phyloP scores from a whole-genome alignment of 305 asterid species.

The Plantago coronopus region DNA sequence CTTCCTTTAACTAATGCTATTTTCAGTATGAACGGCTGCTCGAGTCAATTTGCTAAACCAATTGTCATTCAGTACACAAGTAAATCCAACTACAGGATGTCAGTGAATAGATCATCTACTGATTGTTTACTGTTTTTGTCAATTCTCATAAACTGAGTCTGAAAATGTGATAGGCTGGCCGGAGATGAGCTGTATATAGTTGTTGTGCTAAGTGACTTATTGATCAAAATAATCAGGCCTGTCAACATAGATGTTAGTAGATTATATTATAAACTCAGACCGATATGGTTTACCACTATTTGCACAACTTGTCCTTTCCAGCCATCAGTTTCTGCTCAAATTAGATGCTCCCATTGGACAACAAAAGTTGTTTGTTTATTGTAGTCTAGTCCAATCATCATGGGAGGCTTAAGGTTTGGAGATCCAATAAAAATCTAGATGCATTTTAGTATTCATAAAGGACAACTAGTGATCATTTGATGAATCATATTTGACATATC shows the following conservation, averaged over 20 bases:
- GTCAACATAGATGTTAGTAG: slow-evolving; percentile 5
- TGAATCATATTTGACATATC: slow-evolving; percentile 2
- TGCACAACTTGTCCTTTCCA: not conserved
- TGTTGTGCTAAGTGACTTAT: not conserved
- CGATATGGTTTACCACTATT: not conserved
- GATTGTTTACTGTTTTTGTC: slow-evolving; percentile 2
- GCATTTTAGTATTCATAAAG: not conserved
- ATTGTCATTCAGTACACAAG: slow-evolving; percentile 6
- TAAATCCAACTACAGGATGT: slow-evolving; percentile 14
- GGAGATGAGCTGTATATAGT: slow-evolving; percentile 15
- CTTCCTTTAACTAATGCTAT: slow-evolving; percentile 1
- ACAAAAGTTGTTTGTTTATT: not conserved
- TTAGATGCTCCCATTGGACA: slow-evolving; percentile 11
- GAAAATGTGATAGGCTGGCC: slow-evolving; percentile 29
- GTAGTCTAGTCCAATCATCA: slow-evolving; percentile 16
- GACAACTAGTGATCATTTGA: slow-evolving; percentile 12
- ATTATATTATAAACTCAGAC: not conserved
- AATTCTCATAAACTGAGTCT: slow-evolving; percentile 8
- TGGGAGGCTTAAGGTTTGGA: slow-evolving; percentile 14
- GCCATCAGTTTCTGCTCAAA: slow-evolving; percentile 10
- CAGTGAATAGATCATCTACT: slow-evolving; percentile 16
- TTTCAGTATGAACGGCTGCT: not conserved
- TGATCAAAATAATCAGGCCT: slow-evolving; percentile 4
- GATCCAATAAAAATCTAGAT: not conserved
- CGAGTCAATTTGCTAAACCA: slow-evolving; percentile 2